Conservation (phyloP, 2,329 filamentous ascomycete genomes). For the Tolypocladium inflatum region DNA sequence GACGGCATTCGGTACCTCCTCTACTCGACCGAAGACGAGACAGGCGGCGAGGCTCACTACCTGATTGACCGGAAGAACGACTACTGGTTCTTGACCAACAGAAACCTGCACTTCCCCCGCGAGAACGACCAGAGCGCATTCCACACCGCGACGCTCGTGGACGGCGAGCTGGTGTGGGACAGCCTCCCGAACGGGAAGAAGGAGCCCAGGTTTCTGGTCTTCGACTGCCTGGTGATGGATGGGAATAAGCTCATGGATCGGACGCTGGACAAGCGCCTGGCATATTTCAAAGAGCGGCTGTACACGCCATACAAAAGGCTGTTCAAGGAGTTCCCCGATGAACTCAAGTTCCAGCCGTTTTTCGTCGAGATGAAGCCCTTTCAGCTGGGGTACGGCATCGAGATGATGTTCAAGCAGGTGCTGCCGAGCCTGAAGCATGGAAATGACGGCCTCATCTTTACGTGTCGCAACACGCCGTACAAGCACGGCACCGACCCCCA, state of each 20-base stretch:
- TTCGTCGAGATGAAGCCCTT: constrained; percentile 80
- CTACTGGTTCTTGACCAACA: constrained; percentile 72
- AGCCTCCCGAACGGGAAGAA: constrained; percentile 54
- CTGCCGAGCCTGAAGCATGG: constrained; percentile 80
- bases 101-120: constrained; percentile 70
- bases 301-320: constrained; percentile 60
- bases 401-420: constrained; percentile 84
- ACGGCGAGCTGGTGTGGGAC: constrained; percentile 90
- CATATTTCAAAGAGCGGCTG: constrained; percentile 72
- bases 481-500: constrained; percentile 83
- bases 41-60: constrained; percentile 63
- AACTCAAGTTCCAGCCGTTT: constrained; percentile 65
- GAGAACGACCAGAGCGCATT: constrained; percentile 55
- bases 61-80: constrained; percentile 97
- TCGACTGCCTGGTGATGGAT: constrained; percentile 83
- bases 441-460: constrained; percentile 96
- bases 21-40: constrained; percentile 65
- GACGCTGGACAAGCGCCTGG: constrained; percentile 80
- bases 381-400: constrained; percentile 78
- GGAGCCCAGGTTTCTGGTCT: constrained; percentile 79
- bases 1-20: constrained; percentile 94
- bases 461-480: constrained; percentile 82
- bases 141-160: constrained; percentile 73
- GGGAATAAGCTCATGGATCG: constrained; percentile 65
- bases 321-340: constrained; percentile 56